phyloP scores from a whole-genome alignment of 2,329 filamentous ascomycete genomes.

The Xylaria sp. region DNA sequence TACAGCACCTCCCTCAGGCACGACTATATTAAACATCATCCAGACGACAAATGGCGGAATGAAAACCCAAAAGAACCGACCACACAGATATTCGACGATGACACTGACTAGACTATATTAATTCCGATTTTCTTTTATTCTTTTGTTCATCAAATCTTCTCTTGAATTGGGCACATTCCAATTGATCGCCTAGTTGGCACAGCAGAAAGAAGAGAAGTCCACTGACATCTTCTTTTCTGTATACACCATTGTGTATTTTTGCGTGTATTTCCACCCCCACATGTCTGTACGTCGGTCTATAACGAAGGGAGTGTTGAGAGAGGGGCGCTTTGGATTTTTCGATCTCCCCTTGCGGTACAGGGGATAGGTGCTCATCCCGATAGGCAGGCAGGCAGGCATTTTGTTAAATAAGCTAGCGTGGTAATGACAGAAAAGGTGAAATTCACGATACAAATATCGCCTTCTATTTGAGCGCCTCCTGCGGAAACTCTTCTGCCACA shows the following conservation, averaged over 20 bases:
- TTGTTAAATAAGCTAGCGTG: conserved; percentile 20
- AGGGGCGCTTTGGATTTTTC: conserved; percentile 24
- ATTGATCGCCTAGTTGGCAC: background rate
- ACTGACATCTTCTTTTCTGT: conserved; percentile 3
- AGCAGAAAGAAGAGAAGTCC: conserved; percentile 1
- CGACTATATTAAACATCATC: background rate
- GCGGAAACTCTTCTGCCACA: background rate
- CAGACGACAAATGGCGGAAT: conserved; percentile 3
- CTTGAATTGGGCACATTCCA: background rate
- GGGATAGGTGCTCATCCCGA: background rate
- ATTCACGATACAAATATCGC: conserved; percentile 3
- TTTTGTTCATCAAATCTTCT: conserved; percentile 15
- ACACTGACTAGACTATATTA: conserved; percentile 29
- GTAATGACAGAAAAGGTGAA: conserved; percentile 24
- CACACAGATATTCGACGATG: conserved; percentile 6
- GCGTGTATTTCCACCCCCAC: conserved; percentile 9
- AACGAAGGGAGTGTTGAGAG: background rate
- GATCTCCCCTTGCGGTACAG: conserved; percentile 2
- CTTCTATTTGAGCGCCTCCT: background rate
- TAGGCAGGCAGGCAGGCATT: conserved; percentile 1
- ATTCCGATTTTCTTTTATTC: conserved; percentile 13
- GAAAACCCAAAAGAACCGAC: conserved; percentile 6
- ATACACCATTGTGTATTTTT: conserved; percentile 27
- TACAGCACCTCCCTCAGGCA: background rate
- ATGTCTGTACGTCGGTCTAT: conserved; percentile 7